Percentiles rank a stretch among this genome's conserved stretches.
phyloP scores from a whole-genome alignment of 2,329 filamentous ascomycete genomes.

The Proliferodiscus dingleyae region DNA sequence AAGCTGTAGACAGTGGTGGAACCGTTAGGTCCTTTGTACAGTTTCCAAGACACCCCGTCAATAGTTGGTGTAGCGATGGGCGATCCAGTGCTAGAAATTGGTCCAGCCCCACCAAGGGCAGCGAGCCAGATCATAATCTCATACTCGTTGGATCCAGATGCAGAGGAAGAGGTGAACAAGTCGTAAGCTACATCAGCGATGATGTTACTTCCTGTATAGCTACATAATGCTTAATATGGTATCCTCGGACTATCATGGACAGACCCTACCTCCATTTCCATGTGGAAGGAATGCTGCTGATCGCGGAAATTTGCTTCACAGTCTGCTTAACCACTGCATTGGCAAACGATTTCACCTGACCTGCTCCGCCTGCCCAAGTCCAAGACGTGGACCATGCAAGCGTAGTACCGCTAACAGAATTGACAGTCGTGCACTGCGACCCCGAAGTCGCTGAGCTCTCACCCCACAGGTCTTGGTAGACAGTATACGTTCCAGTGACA shows the following conservation, averaged over 20 bases:
- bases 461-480: slow-evolving; percentile 35
- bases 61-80: slow-evolving; percentile 50
- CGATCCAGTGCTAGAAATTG: slow-evolving; percentile 49
- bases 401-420: slow-evolving; percentile 29
- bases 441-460: slow-evolving; percentile 31
- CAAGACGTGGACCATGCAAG: slow-evolving; percentile 38
- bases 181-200: slow-evolving; percentile 58
- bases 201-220: slow-evolving; percentile 44
- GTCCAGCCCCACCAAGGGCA: slow-evolving; percentile 50
- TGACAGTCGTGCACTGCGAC: slow-evolving; percentile 38
- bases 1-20: slow-evolving; percentile 57
- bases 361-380: slow-evolving; percentile 35
- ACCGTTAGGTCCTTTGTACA: slow-evolving; percentile 55
- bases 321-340: slow-evolving; percentile 37
- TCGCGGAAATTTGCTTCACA: slow-evolving; percentile 32
- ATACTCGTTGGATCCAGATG: slow-evolving; percentile 40
- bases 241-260: too few relatives aligned
- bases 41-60: slow-evolving; percentile 47
- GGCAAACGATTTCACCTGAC: slow-evolving; percentile 39
- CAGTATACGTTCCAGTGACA: slow-evolving; percentile 31
- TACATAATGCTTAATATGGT: slow-evolving; percentile 4
- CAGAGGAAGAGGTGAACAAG: slow-evolving; percentile 49
- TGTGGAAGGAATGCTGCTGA: slow-evolving; percentile 34
- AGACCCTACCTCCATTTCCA: slow-evolving; percentile 37
- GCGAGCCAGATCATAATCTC: slow-evolving; percentile 63